These are phyloP conservation scores for Kingdonia uniflora DNA, from an alignment of 164 flowering plant species.

Conservation along the genomic window DNA sequence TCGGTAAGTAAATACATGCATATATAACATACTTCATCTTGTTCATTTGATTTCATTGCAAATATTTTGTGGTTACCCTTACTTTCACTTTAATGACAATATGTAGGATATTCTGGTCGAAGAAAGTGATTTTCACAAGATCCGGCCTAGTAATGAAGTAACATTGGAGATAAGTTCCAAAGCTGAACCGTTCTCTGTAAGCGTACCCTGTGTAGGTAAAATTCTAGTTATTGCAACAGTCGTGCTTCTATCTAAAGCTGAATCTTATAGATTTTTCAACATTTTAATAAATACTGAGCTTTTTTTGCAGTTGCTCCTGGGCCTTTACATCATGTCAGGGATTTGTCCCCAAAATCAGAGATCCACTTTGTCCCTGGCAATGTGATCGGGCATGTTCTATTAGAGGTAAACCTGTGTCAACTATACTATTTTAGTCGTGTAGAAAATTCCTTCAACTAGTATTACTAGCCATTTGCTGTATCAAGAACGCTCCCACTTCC, in stretches of 20 bases:
- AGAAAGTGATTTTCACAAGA: slow-evolving; percentile 32
- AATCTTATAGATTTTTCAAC: too few relatives aligned
- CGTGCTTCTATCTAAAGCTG: too few relatives aligned
- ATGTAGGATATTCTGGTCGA: slow-evolving; percentile 37
- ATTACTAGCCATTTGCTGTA: too few relatives aligned
- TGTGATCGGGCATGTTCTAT: slow-evolving; percentile 25
- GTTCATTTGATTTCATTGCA: neutral
- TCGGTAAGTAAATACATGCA: slow-evolving; percentile 31
- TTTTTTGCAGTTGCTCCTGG: slow-evolving; percentile 53
- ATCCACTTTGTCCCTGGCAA: slow-evolving; percentile 38
- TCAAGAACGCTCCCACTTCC: too few relatives aligned
- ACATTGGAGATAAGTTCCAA: slow-evolving; percentile 27
- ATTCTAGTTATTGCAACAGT: too few relatives aligned
- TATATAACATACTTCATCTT: neutral
- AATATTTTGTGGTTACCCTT: neutral
- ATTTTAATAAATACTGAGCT: neutral
- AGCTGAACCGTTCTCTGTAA: slow-evolving; percentile 23
- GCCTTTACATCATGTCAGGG: slow-evolving; percentile 17
- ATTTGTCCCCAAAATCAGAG: slow-evolving; percentile 9
- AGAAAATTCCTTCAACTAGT: too few relatives aligned
- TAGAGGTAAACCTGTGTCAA: slow-evolving; percentile 44
- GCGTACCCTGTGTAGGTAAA: slow-evolving; percentile 49
- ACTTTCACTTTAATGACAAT: neutral
- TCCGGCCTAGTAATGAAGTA: slow-evolving; percentile 47
- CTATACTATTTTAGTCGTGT: too few relatives aligned